These are phyloP conservation scores for Vigna unguiculata DNA, from an alignment of 306 rosid genomes.

Conservation along the genomic window DNA sequence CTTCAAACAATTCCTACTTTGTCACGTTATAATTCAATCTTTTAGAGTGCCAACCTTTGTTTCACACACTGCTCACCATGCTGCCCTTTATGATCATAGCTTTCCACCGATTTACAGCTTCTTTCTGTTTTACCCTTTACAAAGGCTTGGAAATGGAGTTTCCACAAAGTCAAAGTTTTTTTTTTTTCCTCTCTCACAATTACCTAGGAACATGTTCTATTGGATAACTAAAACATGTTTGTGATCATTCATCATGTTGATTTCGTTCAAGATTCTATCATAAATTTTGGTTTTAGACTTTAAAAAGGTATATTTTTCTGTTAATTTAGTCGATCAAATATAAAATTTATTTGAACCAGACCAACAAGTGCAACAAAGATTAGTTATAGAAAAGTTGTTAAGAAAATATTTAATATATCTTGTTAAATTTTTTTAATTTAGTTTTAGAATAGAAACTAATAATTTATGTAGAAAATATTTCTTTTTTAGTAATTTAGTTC, in stretches of 20 bases:
- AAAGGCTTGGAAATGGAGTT: not conserved
- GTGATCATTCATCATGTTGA: constrained; percentile 2
- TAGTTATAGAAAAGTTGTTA: not conserved
- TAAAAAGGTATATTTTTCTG: not conserved
- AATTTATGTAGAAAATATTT: not conserved
- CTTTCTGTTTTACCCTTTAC: constrained; percentile 16
- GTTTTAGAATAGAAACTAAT: too few species aligned
- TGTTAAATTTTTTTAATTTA: not conserved
- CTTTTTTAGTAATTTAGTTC: not conserved
- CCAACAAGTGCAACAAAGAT: not conserved
- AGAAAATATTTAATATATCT: not conserved
- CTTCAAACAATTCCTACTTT: constrained; percentile 34
- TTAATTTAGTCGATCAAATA: not conserved
- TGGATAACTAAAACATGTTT: constrained; percentile 32
- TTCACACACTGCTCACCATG: constrained; percentile 43
- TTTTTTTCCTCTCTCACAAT: not conserved
- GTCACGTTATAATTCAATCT: constrained; percentile 22
- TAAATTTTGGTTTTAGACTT: not conserved
- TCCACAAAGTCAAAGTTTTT: not conserved
- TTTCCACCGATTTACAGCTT: constrained; percentile 40
- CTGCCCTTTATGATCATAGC: constrained; percentile 45
- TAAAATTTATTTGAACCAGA: not conserved
- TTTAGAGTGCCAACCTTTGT: constrained; percentile 38
- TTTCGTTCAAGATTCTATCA: not conserved
- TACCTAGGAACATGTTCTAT: not conserved